Evolutionary conservation across 495 filamentous ascomycete genomes (phyloP), one percentile per base, ranked within the genome.

Genomic region (Emericellopsis terricola): DNA sequence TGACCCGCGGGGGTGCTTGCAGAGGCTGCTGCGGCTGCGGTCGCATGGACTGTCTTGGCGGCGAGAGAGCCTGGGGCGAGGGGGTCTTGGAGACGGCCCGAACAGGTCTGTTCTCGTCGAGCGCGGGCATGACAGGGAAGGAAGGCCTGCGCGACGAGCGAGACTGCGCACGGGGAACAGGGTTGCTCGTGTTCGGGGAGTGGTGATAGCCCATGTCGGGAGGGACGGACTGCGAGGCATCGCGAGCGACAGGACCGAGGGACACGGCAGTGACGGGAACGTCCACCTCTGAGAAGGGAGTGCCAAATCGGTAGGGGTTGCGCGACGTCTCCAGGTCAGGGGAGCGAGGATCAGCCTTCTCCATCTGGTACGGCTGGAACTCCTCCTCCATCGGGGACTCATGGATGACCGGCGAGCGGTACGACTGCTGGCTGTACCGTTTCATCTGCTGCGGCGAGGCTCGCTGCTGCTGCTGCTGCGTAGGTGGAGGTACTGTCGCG

Each of bases 231-330:
- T 92, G 81, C 3, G 82, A 86, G 8, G 55, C 54, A 34, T 80
- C 71, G 2, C 89, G 73, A 4, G 70, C 63, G 29, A 87, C 59
- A 2, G 78, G 77, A 0, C 73, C 77, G 2, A 73, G 38, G 0
- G 72, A 73, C 14, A 85, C 58, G 3, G 79, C 68, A 1, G 81
- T 89, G 38, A 92, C 48, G 0, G 89, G 86, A n/a, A 79, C 76
- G 51, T 96, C 89, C 61, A 81, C 78, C 36, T 86, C 83, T 0
- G 86, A 91, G 43, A 81, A 73, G 2, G 89, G 85, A 0, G 84
- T 92, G 6, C 63, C 66, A 39, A 82, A 76, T 20, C 76, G 62
- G 52, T 86, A 87, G 16, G 73, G 54, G 19, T 56, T 59, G 16
- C 50, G 49, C 2, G 65, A 59, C 2, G 69, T 64, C 29, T 55